Evolutionary conservation across 768 basidiomycete genomes (phyloP).

Genomic region (Hirschioporus abietinus): DNA sequence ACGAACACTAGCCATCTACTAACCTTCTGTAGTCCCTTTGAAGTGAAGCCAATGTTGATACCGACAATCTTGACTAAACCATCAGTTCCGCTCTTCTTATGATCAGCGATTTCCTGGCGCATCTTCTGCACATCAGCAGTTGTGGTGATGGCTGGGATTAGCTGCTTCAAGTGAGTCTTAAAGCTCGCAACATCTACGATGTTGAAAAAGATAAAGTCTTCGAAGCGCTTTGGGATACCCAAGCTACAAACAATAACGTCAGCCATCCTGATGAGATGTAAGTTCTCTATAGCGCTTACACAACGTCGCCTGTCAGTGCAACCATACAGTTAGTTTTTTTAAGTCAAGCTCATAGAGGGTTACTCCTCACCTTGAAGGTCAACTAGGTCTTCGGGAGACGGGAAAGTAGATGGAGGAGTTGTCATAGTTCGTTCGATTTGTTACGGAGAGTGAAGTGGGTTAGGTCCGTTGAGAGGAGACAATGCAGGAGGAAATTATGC

Average conservation of each 20-base stretch:
- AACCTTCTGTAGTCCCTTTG: constrained; percentile 39
- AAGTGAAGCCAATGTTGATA: constrained; percentile 52
- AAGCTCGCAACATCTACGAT: constrained; percentile 40
- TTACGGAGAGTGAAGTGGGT: neutral
- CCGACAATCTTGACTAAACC: constrained; percentile 34
- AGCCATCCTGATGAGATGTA: neutral
- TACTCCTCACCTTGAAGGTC: neutral
- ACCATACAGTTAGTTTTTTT: neutral
- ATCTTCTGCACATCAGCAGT: constrained; percentile 32
- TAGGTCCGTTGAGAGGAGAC: neutral
- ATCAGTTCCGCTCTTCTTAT: constrained; percentile 18
- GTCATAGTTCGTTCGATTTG: neutral
- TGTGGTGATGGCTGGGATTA: constrained; percentile 43
- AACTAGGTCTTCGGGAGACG: neutral
- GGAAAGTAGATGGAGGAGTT: neutral
- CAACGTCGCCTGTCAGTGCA: neutral
- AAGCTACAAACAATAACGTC: constrained; percentile 25
- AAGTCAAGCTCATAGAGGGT: neutral
- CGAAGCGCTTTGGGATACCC: constrained; percentile 51
- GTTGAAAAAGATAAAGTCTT: constrained; percentile 48
- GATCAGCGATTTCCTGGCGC: constrained; percentile 11
- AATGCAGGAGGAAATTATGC: neutral
- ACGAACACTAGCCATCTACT: neutral
- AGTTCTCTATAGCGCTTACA: neutral
- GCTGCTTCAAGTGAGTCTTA: constrained; percentile 32